These are phyloP conservation scores for Phaeolepiota aurea DNA, from an alignment of 768 basidiomycete species.

Conservation along the genomic window DNA sequence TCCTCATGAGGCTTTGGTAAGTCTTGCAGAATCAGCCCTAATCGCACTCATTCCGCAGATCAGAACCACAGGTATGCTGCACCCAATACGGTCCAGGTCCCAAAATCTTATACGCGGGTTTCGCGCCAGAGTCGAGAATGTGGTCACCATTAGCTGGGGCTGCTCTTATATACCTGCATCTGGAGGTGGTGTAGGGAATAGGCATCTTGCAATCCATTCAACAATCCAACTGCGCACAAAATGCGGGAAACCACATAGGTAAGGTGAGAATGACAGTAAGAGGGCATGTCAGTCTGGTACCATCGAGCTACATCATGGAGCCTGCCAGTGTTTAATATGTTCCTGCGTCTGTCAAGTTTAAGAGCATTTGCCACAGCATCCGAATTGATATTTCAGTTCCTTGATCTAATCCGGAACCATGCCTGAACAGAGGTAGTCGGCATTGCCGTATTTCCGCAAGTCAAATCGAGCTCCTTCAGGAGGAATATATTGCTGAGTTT, in stretches of 20 bases:
- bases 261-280: background rate
- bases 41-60: constrained; percentile 32
- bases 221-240: background rate
- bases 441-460: background rate
- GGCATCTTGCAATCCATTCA: background rate
- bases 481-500: too few relatives aligned
- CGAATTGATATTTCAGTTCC: background rate
- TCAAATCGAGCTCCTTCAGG: too few relatives aligned
- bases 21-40: constrained; percentile 29
- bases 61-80: constrained; percentile 27
- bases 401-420: background rate
- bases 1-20: constrained; percentile 23
- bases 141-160: constrained; percentile 12
- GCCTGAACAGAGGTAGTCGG: background rate
- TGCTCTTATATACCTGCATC: background rate
- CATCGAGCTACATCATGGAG: background rate
- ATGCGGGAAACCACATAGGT: background rate
- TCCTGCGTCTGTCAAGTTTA: background rate
- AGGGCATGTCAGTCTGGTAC: too few relatives aligned
- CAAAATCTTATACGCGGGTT: constrained; percentile 31
- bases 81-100: constrained; percentile 26
- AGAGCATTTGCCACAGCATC: constrained; percentile 5
- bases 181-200: background rate
- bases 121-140: constrained; percentile 26
- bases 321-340: constrained; percentile 1